Base-by-base conservation (phyloP, 768 basidiomycete species). In the Exidia glandulosa region DNA sequence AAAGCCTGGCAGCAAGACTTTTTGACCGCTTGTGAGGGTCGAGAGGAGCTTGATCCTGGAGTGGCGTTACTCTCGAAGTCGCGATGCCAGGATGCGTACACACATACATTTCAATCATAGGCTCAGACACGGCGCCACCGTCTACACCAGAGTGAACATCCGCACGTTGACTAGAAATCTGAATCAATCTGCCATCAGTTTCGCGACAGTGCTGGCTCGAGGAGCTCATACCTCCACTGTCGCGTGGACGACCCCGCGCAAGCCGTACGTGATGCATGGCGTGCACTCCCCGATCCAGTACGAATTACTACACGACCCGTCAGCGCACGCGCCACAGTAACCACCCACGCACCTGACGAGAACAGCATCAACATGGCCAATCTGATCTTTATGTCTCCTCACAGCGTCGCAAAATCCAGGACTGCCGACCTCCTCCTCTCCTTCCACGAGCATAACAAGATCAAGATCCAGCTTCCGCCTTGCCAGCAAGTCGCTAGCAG, bases 371-470 rank as follows among this genome's bases (percentile, higher is more conserved):
- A 97, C 83, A 37, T 83, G 73, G 1, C 95, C 94, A 66, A 98
- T 94, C 47, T 78, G 73, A 65, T 86, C 82, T 90, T 90, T 93
- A 71, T 93, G 77, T 59, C 76, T 79, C 59, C 74, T 66, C 10
- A 97, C 87, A 2, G 87, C 81, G n/a, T 89, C 82, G 37, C 75
- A 79, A 67, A 99, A 94, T 0, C 94, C 93, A 3, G 77, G 71
- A 68, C 93, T 95, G 1, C 95, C 95, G n/a, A 83, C 84, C 70
- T 99, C 96, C 69, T 96, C 96, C 69, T 98, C 95, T 0, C 96
- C 96, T 72, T 99, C 96, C 16, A 98, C 84, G 57, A 97, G 71
- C 69, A 98, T 84, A 4, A 97, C 85, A 1, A 99, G 70, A 67
- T 99, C 96, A 0, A 94, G 79, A 27, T 82, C 90, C 2, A 99